phyloP scores from a whole-genome alignment of 2,329 filamentous ascomycete species.

The Colletotrichum paranaense region DNA sequence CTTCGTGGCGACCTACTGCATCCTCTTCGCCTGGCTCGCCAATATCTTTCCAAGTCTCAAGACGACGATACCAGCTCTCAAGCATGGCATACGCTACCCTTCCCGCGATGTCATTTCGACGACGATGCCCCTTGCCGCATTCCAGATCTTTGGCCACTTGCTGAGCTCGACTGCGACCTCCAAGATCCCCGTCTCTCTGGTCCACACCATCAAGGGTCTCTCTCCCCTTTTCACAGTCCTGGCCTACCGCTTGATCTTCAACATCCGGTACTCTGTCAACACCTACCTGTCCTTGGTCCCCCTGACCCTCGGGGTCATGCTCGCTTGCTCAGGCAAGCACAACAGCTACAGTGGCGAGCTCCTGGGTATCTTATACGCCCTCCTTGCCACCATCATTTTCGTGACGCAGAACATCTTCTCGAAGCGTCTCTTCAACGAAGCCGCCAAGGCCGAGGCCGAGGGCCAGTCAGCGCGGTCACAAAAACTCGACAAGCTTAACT shows the following conservation, averaged over 20 bases:
- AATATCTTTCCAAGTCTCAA: conserved; percentile 77
- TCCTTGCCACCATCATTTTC: conserved; percentile 92
- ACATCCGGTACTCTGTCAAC: conserved; percentile 86
- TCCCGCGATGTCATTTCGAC: conserved; percentile 84
- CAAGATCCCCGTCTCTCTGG: conserved; percentile 94
- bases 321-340: conserved; percentile 89
- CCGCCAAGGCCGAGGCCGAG: conserved; percentile 84
- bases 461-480: conserved; percentile 69
- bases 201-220: conserved; percentile 98
- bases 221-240: conserved; percentile 95
- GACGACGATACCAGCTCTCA: conserved; percentile 79
- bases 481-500: conserved; percentile 96
- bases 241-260: conserved; percentile 89
- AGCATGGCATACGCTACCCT: conserved; percentile 85
- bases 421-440: conserved; percentile 97
- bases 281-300: conserved; percentile 94
- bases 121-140: conserved; percentile 90
- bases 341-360: conserved; percentile 81
- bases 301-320: conserved; percentile 91
- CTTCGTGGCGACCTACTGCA: conserved; percentile 89
- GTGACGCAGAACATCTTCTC: conserved; percentile 99
- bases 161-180: conserved; percentile 93
- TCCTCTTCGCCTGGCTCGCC: conserved; percentile 82
- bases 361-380: conserved; percentile 88
- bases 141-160: conserved; percentile 94